These are phyloP conservation scores for Sisymbrium altissimum DNA, from an alignment of 345 rosid genomes.

Conservation along the genomic window DNA sequence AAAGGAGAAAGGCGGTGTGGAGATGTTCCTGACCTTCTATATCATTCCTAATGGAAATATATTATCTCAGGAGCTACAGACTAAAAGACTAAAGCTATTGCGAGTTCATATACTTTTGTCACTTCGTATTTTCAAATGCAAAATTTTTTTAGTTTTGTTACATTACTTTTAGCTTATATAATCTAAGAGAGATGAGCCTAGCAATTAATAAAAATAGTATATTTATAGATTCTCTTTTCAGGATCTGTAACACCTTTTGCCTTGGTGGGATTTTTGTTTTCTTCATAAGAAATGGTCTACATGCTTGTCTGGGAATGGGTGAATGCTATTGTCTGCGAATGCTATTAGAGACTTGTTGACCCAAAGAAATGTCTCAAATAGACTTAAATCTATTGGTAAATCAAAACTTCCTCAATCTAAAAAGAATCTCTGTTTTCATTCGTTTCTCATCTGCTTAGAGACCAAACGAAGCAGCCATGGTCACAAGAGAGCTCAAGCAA, in stretches of 20 bases:
- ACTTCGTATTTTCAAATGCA: not conserved
- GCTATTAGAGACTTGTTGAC: not conserved
- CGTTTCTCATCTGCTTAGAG: not conserved
- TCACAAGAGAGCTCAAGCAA: constrained; percentile 37
- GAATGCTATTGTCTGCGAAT: not conserved
- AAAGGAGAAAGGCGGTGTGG: not conserved
- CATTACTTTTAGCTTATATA: too few relatives aligned
- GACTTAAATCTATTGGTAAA: not conserved
- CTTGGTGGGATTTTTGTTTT: not conserved
- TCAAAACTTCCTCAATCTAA: not conserved
- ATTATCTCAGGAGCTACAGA: not conserved
- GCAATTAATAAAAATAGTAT: too few relatives aligned
- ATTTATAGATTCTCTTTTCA: not conserved
- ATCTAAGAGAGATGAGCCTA: too few relatives aligned
- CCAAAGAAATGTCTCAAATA: not conserved
- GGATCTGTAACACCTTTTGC: not conserved
- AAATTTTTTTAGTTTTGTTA: too few relatives aligned
- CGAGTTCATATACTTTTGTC: too few relatives aligned
- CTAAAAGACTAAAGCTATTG: too few relatives aligned
- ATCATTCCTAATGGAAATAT: not conserved
- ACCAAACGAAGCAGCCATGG: constrained; percentile 8
- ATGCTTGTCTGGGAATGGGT: not conserved
- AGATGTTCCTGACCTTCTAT: not conserved
- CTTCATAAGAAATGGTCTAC: not conserved
- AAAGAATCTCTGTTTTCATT: not conserved